Evolutionary conservation across 345 rosid genomes (phyloP), one percentile per base, ranked within the genome.

Genomic region (Boechera retrofracta): DNA sequence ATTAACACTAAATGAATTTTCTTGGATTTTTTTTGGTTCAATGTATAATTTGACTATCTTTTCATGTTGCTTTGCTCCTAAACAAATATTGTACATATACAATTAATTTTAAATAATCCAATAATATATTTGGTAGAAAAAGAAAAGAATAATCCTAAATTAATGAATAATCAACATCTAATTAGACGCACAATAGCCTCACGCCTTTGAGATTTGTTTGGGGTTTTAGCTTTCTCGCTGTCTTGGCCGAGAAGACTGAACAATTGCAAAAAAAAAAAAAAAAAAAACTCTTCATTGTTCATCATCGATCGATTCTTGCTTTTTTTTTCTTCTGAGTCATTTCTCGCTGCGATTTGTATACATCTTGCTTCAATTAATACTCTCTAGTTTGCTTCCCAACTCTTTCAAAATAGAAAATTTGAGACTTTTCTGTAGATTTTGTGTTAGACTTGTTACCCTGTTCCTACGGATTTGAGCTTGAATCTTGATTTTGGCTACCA

Each of bases 191-290:
- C 60, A 52, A 28, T 52, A 73, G 64, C 33, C 0, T 24, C 11
- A 6, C 0, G 69, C 52, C 49, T 26, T 41, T 16, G 54, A 9
- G 68, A 10, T 38, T 75, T 13, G 55, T 53, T 64, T 54, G 57
- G 21, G 78, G 65, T 47, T 75, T 67, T 57, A 75, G 78, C 35
- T 49, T 26, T 65, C 1, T 42, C 16, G 36, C 51, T 67, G 69
- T 62, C 79, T 76, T 68, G 74, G 48, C 52, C 35, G 60, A 67
- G 79, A 75, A 57, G 79, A 67, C 69, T 38, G 5, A 11, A 60
- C 29, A 31, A 33, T 48, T 45, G n/a, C 48, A 60, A 71, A 28
- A 48, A 47, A 3, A 29, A 47, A 3, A 66, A 18, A 56, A 21
- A 24, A 48, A 54, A 10, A 5, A 33, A 38, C 64, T 62, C 42